Base-by-base conservation (phyloP, 2,329 filamentous ascomycete genomes). In the Aspergillus calidoustus region DNA sequence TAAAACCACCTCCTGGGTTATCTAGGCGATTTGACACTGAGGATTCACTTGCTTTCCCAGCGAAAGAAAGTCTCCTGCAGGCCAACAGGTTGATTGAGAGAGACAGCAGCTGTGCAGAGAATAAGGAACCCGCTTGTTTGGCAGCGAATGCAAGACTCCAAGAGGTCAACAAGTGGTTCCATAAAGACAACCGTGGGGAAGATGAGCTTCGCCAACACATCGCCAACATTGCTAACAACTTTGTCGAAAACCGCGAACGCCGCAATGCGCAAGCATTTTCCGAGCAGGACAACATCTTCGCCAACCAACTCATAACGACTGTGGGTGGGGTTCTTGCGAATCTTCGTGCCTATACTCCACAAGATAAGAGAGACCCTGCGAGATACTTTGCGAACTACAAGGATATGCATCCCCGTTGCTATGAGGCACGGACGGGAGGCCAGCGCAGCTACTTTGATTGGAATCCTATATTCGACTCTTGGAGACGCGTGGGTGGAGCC, bases 111-210 rank as follows among this genome's bases (percentile, higher is more conserved):
- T 61, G 65, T 44, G 64, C 65, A 23, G 61, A 66, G 11, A 49
- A 59, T 7, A 30, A 61, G 11, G 11, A 13, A 2, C 34, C 9
- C 11, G 15, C 15, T 41, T 15, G 11, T 6, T 5, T 41, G 1
- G 9, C 30, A 17, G 41, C 25, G 19, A 30, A 49, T 17, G 41
- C 28, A 46, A 65, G 64, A 44, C 22, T 66, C 3, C 59, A 61
- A n/a, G 66, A 70, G 41, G 57, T 66, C 6, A 59, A 69, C 15
- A 9, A 19, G n/a, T 72, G 70, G 70, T 72, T 71, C 22, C 69
- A 67, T 38, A 62, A 23, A 23, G 70, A 71, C 54, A 28, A 43
- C 22, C 63, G 66, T 34, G 64, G 67, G 22, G 60, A 66, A 9
- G 54, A 60, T 7, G 25, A 60, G 13, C 54, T 69, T 50, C 70